Conservation (phyloP, 2,329 filamentous ascomycete species). For the Diaporthe sp. region DNA sequence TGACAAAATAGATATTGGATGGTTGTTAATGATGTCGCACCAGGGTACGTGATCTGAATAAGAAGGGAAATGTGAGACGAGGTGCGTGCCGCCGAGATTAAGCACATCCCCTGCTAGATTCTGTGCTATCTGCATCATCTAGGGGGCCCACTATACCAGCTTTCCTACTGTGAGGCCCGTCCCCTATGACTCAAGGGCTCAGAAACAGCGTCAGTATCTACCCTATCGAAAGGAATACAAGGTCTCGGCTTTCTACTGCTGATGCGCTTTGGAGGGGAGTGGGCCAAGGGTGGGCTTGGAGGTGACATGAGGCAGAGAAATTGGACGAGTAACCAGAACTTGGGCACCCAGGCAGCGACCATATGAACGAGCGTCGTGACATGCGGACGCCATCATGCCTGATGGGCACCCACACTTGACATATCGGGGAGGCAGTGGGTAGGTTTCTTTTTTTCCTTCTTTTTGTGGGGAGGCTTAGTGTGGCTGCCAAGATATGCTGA, state of each 20-base stretch:
- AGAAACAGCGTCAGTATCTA: neutral
- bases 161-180: neutral
- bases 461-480: neutral
- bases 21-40: neutral
- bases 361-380: neutral
- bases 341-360: no score
- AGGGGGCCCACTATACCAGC: neutral
- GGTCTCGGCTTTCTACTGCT: neutral
- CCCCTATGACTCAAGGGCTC: neutral
- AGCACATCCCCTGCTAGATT: neutral
- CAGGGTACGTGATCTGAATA: neutral
- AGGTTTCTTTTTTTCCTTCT: neutral
- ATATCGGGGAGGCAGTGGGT: neutral
- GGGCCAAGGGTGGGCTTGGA: neutral
- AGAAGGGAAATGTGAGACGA: neutral
- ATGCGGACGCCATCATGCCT: neutral
- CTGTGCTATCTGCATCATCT: neutral
- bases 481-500: constrained; percentile 3
- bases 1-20: neutral
- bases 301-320: no score
- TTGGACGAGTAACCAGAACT: neutral
- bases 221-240: neutral
- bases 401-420: neutral
- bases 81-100: neutral
- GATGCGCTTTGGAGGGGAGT: neutral